phyloP scores from a whole-genome alignment of 495 filamentous ascomycete genomes.

The Penicillium taxi region DNA sequence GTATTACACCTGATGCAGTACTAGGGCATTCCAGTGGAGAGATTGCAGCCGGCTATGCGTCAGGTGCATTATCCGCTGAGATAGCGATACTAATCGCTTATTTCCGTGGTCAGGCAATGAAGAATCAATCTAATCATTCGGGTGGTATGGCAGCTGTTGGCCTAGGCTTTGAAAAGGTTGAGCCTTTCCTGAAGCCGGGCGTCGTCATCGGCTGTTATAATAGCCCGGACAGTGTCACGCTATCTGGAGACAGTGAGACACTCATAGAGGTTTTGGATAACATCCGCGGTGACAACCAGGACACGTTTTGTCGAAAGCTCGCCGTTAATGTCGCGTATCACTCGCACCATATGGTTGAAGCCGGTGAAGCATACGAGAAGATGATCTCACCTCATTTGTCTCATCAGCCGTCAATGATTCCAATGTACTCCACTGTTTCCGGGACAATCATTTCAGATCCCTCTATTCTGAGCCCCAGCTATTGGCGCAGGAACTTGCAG shows the following conservation, averaged over 20 bases:
- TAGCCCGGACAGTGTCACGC: conserved; percentile 30
- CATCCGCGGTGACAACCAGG: conserved; percentile 18
- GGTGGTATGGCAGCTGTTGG: conserved; percentile 41
- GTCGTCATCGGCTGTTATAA: conserved; percentile 40
- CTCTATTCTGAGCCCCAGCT: conserved; percentile 22
- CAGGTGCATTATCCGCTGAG: conserved; percentile 35
- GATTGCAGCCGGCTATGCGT: conserved; percentile 55
- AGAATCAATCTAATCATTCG: neutral
- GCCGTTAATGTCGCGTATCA: conserved; percentile 41
- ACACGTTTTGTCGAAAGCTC: conserved; percentile 19
- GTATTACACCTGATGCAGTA: conserved; percentile 41
- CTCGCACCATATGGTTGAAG: conserved; percentile 16
- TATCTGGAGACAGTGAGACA: conserved; percentile 38
- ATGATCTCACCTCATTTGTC: neutral
- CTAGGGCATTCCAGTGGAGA: conserved; percentile 59
- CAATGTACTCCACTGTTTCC: conserved; percentile 1
- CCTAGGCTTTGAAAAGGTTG: conserved; percentile 7
- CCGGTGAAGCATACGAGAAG: neutral
- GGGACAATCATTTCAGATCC: neutral
- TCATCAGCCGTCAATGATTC: neutral
- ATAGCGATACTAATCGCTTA: conserved; percentile 31
- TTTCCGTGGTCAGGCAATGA: conserved; percentile 23
- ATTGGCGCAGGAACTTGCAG: conserved; percentile 31
- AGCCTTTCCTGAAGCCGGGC: conserved; percentile 5
- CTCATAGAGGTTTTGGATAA: conserved; percentile 26